Conservation (phyloP, 257 asterid species). For the Henckelia pumila region DNA sequence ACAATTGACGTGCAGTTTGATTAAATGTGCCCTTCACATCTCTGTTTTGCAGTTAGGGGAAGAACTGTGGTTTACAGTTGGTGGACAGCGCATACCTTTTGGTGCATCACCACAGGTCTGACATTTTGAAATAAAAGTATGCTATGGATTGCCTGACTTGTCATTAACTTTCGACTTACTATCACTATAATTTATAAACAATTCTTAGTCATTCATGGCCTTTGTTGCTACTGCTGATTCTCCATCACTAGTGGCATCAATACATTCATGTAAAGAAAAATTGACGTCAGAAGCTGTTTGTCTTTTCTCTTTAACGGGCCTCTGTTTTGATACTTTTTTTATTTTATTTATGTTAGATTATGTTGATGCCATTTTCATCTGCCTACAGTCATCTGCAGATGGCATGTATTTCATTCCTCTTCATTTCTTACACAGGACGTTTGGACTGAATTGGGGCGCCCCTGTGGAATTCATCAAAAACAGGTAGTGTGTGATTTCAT, state of each 20-base stretch:
- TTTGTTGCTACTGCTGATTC: not conserved
- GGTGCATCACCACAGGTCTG: constrained; percentile 82
- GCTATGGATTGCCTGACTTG: constrained; percentile 3
- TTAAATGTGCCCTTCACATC: constrained; percentile 1
- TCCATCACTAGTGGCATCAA: no score
- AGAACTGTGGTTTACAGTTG: constrained; percentile 67
- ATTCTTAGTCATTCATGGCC: not conserved
- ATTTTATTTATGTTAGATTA: no score
- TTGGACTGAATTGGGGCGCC: constrained; percentile 90
- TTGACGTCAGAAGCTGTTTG: no score
- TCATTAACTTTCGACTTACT: not conserved
- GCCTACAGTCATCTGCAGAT: no score
- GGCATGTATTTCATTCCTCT: constrained; percentile 11
- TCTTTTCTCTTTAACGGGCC: no score
- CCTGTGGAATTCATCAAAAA: constrained; percentile 83
- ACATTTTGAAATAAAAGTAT: not conserved
- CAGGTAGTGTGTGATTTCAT: constrained; percentile 41
- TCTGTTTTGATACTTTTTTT: no score
- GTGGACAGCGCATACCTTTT: constrained; percentile 75
- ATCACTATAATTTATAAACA: not conserved
- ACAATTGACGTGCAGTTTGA: not conserved
- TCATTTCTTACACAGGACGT: constrained; percentile 52
- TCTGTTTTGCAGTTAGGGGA: constrained; percentile 57
- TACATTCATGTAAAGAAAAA: no score
- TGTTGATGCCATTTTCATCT: no score